Evolutionary conservation across 1,284 basidiomycete genomes (phyloP).

Genomic region (Lentinula novae-zelandiae): DNA sequence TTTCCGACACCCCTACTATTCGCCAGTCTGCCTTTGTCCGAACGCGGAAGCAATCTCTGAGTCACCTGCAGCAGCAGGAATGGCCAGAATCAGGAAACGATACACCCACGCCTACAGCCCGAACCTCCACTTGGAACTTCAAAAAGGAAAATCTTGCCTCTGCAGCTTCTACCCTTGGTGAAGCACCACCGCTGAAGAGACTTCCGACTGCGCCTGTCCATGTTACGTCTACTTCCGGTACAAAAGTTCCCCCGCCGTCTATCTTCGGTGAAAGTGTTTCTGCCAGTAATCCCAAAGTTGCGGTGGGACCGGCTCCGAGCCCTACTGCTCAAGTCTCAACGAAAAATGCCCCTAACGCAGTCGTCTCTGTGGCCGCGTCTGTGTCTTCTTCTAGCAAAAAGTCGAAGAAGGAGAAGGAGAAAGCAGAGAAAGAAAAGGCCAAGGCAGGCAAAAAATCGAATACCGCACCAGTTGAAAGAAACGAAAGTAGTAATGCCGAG

Average conservation of each 20-base stretch:
- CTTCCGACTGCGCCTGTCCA: constrained; percentile 4
- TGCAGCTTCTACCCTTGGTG: not conserved
- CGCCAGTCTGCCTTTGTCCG: constrained; percentile 8
- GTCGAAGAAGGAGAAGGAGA: constrained; percentile 7
- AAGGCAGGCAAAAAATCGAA: not conserved
- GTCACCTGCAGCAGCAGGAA: constrained; percentile 4
- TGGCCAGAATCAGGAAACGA: constrained; percentile 12
- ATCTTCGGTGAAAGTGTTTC: not conserved
- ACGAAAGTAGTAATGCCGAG: not conserved
- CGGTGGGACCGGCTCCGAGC: not conserved
- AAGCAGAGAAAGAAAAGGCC: not conserved
- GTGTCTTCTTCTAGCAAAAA: constrained; percentile 10
- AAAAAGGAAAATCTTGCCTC: constrained; percentile 7
- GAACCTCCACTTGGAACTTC: constrained; percentile 7
- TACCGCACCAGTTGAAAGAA: not conserved
- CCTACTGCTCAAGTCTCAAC: not conserved
- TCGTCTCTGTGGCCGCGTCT: not conserved
- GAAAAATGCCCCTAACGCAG: not conserved
- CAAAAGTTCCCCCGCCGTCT: not conserved
- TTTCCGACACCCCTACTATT: constrained; percentile 13
- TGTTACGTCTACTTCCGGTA: not conserved
- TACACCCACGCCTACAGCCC: constrained; percentile 13
- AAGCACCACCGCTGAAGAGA: constrained; percentile 6
- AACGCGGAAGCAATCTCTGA: constrained; percentile 3
- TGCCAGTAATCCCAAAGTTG: not conserved